Evolutionary conservation across 73 alveolate genomes (phyloP), one percentile per base, ranked within the genome.

Genomic region (Stentor coeruleus): DNA sequence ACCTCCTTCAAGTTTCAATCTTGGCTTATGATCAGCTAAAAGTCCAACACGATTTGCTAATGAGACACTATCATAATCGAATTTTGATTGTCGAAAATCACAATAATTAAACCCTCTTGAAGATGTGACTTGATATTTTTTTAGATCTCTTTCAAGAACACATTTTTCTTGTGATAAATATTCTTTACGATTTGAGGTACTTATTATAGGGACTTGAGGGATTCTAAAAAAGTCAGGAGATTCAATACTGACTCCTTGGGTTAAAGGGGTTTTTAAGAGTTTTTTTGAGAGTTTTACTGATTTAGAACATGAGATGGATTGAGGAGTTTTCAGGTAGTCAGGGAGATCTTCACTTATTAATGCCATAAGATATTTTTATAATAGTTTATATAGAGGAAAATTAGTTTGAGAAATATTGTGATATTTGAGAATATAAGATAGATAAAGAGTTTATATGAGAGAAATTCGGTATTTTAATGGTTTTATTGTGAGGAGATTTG

Each of bases 291-390:
- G 6, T 11, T 33, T 26, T 26, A 28, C 37, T 1, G 36, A 15
- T 11, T 26, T 20, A 1, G 79, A 66, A 31, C 14, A 28, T 1
- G 36, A 26, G 11, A 66, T 40, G 33, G 79, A 66, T 20, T 26
- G 33, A 14, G n/a, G 36, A 40, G 49, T 66, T 20, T 31, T 20
- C 2, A 66, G 39, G 39, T 66, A 66, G 33, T 66, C 37, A 20
- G 79, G 79, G 0, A 66, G 79, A 66, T 66, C 79, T 20, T 66
- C 39, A 66, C 79, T 66, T 28, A 66, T 40, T 66, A n/a, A n/a
- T n/a, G n/a, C n/a, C n/a, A n/a, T n/a, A n/a, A n/a, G n/a, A n/a
- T n/a, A n/a, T n/a, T n/a, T n/a, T n/a, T n/a, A n/a, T n/a, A n/a
- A n/a, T n/a, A n/a, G n/a, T n/a, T n/a, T n/a, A n/a, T n/a, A n/a